Evolutionary conservation across 768 basidiomycete species (phyloP).

Genomic region (Russula vinacea): DNA sequence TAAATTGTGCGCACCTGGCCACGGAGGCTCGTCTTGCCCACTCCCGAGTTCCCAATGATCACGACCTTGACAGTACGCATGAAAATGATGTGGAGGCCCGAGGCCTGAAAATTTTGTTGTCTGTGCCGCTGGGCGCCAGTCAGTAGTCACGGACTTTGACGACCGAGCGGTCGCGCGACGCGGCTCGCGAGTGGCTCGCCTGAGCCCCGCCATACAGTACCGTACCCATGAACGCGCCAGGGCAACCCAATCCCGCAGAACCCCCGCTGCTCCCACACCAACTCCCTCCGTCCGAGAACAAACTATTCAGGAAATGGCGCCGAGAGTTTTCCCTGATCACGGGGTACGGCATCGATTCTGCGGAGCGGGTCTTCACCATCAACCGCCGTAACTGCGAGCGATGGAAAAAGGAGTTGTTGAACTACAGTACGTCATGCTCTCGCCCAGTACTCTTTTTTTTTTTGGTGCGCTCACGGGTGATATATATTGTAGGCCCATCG

Average conservation of each 20-base stretch:
- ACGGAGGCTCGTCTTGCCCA: slow-evolving; percentile 83
- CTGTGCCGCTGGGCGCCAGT: neutral
- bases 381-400: slow-evolving; percentile 48
- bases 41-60: slow-evolving; percentile 75
- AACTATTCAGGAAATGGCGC: slow-evolving; percentile 50
- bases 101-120: neutral
- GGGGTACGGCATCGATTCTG: slow-evolving; percentile 48
- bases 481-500: slow-evolving; percentile 58
- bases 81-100: neutral
- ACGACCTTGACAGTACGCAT: slow-evolving; percentile 81
- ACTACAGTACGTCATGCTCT: slow-evolving; percentile 42
- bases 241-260: neutral
- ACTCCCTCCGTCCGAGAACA: slow-evolving; percentile 30
- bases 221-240: slow-evolving; percentile 4
- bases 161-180: neutral
- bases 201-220: neutral
- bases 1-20: slow-evolving; percentile 51
- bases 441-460: neutral
- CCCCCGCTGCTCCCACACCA: neutral
- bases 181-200: too few species aligned
- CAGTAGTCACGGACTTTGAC: neutral
- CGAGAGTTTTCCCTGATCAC: slow-evolving; percentile 47
- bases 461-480: slow-evolving; percentile 9
- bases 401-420: slow-evolving; percentile 49
- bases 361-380: slow-evolving; percentile 41